Conservation (phyloP, 2,329 filamentous ascomycete species). For the Cercospora sesami region DNA sequence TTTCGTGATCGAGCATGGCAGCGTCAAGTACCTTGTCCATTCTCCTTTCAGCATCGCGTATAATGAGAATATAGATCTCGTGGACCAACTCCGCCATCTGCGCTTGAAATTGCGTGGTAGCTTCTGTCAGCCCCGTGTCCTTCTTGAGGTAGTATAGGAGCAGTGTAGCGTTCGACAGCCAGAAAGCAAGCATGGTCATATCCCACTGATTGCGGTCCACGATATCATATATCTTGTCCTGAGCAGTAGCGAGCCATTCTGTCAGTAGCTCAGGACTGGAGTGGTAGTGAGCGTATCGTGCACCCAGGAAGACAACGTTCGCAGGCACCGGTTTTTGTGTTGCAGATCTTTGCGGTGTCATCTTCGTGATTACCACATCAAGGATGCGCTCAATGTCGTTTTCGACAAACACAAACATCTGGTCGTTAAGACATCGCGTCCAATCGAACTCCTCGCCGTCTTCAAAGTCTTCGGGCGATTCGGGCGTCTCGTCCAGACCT, state of each 20-base stretch:
- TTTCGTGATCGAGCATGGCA: conserved; percentile 96
- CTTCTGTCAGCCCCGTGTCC: conserved; percentile 75
- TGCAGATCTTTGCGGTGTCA: conserved; percentile 92
- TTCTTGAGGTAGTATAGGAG: conserved; percentile 97
- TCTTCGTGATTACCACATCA: conserved; percentile 94
- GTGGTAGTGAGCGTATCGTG: conserved; percentile 95
- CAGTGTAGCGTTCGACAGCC: conserved; percentile 95
- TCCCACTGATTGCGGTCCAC: conserved; percentile 98
- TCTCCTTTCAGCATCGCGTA: conserved; percentile 89
- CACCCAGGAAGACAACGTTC: conserved; percentile 94
- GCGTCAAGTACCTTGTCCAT: conserved; percentile 93
- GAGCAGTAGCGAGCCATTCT: conserved; percentile 77
- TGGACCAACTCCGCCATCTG: conserved; percentile 94
- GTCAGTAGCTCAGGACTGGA: conserved; percentile 80
- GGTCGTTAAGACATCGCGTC: conserved; percentile 90
- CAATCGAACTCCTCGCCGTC: conserved; percentile 95
- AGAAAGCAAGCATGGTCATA: conserved; percentile 98
- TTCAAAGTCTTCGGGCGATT: conserved; percentile 82
- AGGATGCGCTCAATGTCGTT: conserved; percentile 87
- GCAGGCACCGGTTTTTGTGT: conserved; percentile 98
- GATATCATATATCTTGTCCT: conserved; percentile 94
- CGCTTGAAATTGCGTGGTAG: conserved; percentile 84
- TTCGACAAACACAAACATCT: conserved; percentile 99
- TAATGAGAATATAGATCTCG: conserved; percentile 97
- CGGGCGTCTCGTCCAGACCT: conserved; percentile 91